Evolutionary conservation across 352 stramenopile species (phyloP).

Genomic region (Pythium rishiriense): DNA sequence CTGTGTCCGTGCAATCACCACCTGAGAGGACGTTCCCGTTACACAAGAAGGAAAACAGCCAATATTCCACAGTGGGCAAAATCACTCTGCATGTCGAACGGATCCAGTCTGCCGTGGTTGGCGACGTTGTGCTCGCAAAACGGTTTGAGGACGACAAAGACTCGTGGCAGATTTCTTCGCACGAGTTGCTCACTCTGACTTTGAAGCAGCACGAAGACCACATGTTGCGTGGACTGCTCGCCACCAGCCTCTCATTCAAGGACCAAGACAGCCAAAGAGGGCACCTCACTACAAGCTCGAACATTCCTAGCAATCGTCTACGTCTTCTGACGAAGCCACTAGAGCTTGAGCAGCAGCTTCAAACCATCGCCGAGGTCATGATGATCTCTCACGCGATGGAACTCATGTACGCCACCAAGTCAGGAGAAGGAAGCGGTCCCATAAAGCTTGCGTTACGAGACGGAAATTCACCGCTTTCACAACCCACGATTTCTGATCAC

Average conservation of each 20-base stretch:
- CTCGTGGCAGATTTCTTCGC: conserved; percentile 46
- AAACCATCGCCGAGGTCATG: conserved; percentile 50
- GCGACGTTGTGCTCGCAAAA: conserved; percentile 37
- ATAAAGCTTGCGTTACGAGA: conserved; percentile 16
- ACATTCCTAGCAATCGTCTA: conserved; percentile 31
- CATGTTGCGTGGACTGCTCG: conserved; percentile 43
- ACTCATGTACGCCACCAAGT: conserved; percentile 31
- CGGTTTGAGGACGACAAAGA: conserved; percentile 34
- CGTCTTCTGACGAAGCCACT: conserved; percentile 30
- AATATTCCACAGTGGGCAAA: conserved; percentile 46
- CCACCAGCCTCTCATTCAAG: too few species aligned
- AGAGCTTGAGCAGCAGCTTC: conserved; percentile 53
- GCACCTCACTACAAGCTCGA: conserved; percentile 2
- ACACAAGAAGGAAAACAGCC: conserved; percentile 26
- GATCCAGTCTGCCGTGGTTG: conserved; percentile 18
- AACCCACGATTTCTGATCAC: conserved; percentile 31
- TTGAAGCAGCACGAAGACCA: conserved; percentile 45
- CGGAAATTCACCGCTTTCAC: conserved; percentile 17
- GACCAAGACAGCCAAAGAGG: too few species aligned
- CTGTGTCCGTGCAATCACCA: neutral
- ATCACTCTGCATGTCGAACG: conserved; percentile 44
- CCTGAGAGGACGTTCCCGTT: conserved; percentile 32
- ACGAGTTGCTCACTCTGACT: conserved; percentile 48
- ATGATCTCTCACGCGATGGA: conserved; percentile 46
- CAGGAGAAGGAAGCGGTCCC: neutral